These are phyloP conservation scores for Pilobolus umbonatus DNA, from an alignment of 192 early-diverging fungal genomes.

Conservation along the genomic window DNA sequence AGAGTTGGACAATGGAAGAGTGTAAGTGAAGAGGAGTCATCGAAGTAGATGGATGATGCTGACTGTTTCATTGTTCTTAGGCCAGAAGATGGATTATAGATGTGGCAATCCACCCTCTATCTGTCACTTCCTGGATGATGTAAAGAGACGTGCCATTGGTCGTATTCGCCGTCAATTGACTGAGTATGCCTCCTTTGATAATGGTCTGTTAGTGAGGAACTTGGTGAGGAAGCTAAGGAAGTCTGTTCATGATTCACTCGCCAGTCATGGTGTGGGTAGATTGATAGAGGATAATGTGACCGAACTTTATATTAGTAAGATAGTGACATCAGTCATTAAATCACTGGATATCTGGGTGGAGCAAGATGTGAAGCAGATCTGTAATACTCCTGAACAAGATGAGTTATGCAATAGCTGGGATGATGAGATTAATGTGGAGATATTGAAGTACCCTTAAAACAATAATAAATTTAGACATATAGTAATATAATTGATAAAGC, in stretches of 20 bases:
- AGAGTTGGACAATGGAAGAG: slow-evolving; percentile 46
- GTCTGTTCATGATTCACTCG: slow-evolving; percentile 13
- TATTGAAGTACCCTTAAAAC: slow-evolving; percentile 35
- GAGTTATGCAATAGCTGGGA: slow-evolving; percentile 32
- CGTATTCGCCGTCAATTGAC: slow-evolving; percentile 23
- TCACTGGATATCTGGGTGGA: slow-evolving; percentile 21
- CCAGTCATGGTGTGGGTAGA: slow-evolving; percentile 21
- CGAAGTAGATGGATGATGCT: not conserved
- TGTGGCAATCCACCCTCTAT: slow-evolving; percentile 59
- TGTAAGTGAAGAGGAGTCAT: slow-evolving; percentile 24
- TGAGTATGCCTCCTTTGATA: slow-evolving; percentile 17
- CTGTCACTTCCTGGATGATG: slow-evolving; percentile 44
- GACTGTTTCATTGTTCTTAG: slow-evolving; percentile 6
- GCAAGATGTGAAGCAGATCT: slow-evolving; percentile 23
- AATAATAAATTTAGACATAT: too few species aligned
- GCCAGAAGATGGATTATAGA: slow-evolving; percentile 48
- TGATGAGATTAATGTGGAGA: slow-evolving; percentile 27
- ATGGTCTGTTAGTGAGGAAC: slow-evolving; percentile 21
- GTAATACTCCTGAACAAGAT: slow-evolving; percentile 14
- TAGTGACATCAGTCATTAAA: slow-evolving; percentile 18
- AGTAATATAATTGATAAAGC: slow-evolving; percentile 3
- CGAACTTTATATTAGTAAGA: slow-evolving; percentile 10
- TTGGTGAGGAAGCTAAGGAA: slow-evolving; percentile 17
- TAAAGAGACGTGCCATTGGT: slow-evolving; percentile 24
- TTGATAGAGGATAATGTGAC: slow-evolving; percentile 23